Evolutionary conservation across 345 rosid species (phyloP).

Genomic region (Eucalyptus paniculata): DNA sequence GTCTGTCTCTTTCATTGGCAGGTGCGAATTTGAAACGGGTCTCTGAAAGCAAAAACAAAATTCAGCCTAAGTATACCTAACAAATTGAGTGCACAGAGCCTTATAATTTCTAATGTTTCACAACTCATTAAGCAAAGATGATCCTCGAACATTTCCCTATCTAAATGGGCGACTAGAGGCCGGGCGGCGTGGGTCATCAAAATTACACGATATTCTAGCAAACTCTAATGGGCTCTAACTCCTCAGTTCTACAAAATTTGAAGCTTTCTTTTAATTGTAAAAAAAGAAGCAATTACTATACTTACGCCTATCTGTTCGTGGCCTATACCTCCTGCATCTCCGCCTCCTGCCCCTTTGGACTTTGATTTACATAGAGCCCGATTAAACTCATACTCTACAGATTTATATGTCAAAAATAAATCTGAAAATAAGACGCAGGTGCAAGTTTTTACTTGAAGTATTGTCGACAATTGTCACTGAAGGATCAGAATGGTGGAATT

Average conservation of each 20-base stretch:
- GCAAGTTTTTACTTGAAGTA: conserved; percentile 50
- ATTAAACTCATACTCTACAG: conserved; percentile 11
- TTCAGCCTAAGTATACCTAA: background rate
- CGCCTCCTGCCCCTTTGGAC: conserved; percentile 68
- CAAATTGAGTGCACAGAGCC: background rate
- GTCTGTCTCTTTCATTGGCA: conserved; percentile 55
- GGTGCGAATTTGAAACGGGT: conserved; percentile 68
- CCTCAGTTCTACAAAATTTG: background rate
- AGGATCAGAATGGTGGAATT: conserved; percentile 57
- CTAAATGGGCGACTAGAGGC: background rate
- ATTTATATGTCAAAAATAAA: background rate
- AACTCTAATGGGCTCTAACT: background rate
- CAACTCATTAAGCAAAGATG: background rate
- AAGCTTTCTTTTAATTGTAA: background rate
- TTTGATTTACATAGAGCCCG: conserved; percentile 45
- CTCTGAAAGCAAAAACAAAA: conserved; percentile 31
- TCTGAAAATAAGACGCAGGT: background rate
- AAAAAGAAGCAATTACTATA: conserved; percentile 14
- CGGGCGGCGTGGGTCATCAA: background rate
- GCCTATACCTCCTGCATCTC: conserved; percentile 72
- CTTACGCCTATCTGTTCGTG: conserved; percentile 69
- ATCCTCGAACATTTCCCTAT: background rate
- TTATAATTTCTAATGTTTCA: background rate
- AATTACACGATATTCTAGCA: background rate
- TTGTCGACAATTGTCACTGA: conserved; percentile 67